A percentile compares a stretch with the other conserved stretches of the same genome.
phyloP scores from a whole-genome alignment of 2,329 filamentous ascomycete species.

The Lasiodiplodia hormozganensis region DNA sequence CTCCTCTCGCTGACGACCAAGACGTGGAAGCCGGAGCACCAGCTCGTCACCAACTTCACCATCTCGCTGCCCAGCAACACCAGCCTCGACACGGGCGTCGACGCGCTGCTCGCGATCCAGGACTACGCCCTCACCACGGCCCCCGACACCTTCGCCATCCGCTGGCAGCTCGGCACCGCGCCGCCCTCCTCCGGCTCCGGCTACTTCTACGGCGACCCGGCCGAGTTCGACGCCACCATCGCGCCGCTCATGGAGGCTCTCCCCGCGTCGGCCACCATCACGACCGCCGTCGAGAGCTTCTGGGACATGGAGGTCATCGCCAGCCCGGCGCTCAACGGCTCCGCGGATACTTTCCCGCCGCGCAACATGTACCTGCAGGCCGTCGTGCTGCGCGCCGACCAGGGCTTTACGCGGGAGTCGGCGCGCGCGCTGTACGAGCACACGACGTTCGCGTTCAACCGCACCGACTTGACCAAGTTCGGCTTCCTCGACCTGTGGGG shows the following conservation, averaged over 20 bases:
- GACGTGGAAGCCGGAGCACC: constrained; percentile 32
- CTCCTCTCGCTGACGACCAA: constrained; percentile 32
- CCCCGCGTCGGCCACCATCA: constrained; percentile 30
- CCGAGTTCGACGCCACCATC: constrained; percentile 32
- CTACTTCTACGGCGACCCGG: constrained; percentile 34
- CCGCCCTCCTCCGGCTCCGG: constrained; percentile 31
- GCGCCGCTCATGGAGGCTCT: constrained; percentile 31
- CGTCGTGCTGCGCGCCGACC: constrained; percentile 30
- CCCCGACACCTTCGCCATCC: constrained; percentile 34
- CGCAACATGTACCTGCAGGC: constrained; percentile 33
- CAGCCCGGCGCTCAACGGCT: constrained; percentile 26
- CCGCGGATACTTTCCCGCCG: constrained; percentile 31
- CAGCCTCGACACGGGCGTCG: constrained; percentile 29
- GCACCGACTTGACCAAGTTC: constrained; percentile 33
- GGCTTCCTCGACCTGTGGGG: constrained; percentile 37
- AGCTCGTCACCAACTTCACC: constrained; percentile 32
- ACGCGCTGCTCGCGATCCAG: constrained; percentile 30
- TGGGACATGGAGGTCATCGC: constrained; percentile 33
- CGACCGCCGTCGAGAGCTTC: constrained; percentile 31
- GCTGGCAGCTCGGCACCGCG: constrained; percentile 31
- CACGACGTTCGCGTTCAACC: constrained; percentile 31
- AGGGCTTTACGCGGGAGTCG: constrained; percentile 31
- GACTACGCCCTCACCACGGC: constrained; percentile 33
- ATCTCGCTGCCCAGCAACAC: constrained; percentile 29
- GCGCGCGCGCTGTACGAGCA: constrained; percentile 31